Percentiles rank a stretch among this genome's conserved stretches.
phyloP scores from a whole-genome alignment of 495 filamentous ascomycete species.

The Neurospora discreta region DNA sequence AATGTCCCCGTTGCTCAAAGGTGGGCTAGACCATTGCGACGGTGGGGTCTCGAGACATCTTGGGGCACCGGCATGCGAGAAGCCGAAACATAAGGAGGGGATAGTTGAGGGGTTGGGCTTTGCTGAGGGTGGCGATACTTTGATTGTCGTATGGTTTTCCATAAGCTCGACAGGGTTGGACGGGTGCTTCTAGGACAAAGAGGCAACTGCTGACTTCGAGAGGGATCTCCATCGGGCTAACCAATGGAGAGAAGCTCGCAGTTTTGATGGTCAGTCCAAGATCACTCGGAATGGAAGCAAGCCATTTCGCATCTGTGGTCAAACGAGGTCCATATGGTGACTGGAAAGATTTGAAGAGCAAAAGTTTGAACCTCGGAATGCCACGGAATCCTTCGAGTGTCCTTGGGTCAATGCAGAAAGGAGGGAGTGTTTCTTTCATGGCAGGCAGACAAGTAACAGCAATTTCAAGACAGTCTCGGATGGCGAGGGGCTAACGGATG shows the following conservation, averaged over 20 bases:
- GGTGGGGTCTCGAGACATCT: not conserved
- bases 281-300: not conserved
- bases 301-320: not conserved
- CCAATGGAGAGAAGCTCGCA: not conserved
- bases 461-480: not conserved
- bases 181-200: not conserved
- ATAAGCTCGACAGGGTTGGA: not conserved
- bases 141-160: not conserved
- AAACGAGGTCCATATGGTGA: not conserved
- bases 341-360: not conserved
- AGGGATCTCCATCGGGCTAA: not conserved
- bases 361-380: not conserved
- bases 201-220: not conserved
- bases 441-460: not conserved
- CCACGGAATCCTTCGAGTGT: not conserved
- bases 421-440: not conserved
- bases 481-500: not conserved
- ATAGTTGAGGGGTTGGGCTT: not conserved
- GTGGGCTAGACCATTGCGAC: not conserved
- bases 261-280: not conserved
- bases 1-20: not conserved
- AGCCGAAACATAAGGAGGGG: not conserved
- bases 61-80: not conserved
- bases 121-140: not conserved
- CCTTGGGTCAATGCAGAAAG: not conserved